These are phyloP conservation scores for Mycena galericulata DNA, from an alignment of 768 basidiomycete genomes.

Conservation along the genomic window DNA sequence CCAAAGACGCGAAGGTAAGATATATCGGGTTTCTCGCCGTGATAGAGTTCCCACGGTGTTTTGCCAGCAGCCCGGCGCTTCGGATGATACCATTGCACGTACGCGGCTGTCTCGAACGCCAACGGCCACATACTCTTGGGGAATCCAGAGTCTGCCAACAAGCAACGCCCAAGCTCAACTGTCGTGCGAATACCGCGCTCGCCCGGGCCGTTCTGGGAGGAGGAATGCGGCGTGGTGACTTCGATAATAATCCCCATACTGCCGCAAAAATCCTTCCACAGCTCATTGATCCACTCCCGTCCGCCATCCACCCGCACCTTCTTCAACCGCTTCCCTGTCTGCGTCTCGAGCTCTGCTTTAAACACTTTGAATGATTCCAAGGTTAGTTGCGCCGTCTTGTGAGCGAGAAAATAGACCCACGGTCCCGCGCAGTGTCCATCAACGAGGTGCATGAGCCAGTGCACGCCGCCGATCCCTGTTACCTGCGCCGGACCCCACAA, in stretches of 20 bases:
- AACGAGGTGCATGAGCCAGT: slow-evolving; percentile 1
- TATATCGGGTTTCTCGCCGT: no score
- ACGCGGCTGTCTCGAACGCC: slow-evolving; percentile 29
- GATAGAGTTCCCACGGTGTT: slow-evolving; percentile 31
- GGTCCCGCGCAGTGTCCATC: slow-evolving; percentile 11
- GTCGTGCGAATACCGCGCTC: slow-evolving; percentile 45
- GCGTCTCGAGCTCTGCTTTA: slow-evolving; percentile 9
- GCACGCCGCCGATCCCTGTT: not conserved
- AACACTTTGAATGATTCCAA: slow-evolving; percentile 6
- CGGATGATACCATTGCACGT: slow-evolving; percentile 31
- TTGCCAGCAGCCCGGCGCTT: slow-evolving; percentile 6
- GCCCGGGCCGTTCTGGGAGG: slow-evolving; percentile 46
- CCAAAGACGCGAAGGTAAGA: no score
- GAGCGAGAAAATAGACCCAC: not conserved
- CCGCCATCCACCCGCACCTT: slow-evolving; percentile 13
- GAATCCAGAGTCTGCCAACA: slow-evolving; percentile 39
- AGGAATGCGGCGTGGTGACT: slow-evolving; percentile 43
- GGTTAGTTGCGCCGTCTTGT: slow-evolving; percentile 2
- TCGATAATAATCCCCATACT: slow-evolving; percentile 24
- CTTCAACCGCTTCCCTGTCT: slow-evolving; percentile 9
- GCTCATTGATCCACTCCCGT: slow-evolving; percentile 15
- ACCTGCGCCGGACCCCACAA: slow-evolving; percentile 22
- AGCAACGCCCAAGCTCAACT: slow-evolving; percentile 37
- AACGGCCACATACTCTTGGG: slow-evolving; percentile 37
- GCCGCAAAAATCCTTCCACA: not conserved